These are phyloP conservation scores for Umbilicus rupestris DNA, from an alignment of 164 flowering plant species.

Conservation along the genomic window DNA sequence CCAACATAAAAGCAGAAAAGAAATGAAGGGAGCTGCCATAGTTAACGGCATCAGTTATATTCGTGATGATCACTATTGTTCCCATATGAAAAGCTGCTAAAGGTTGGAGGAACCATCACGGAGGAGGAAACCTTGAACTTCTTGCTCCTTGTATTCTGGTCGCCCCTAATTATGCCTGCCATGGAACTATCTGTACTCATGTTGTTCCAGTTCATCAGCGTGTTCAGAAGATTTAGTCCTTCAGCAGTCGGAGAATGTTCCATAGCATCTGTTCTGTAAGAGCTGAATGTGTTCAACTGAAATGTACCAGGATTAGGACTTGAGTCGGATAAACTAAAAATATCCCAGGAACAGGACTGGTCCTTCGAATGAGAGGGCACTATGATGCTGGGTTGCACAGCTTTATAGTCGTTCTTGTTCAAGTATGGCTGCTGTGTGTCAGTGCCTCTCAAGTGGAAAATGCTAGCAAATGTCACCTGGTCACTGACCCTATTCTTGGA, in stretches of 20 bases:
- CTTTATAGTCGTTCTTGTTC: slow-evolving; percentile 18
- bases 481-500: slow-evolving; percentile 61
- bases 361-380: slow-evolving; percentile 34
- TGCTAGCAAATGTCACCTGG: slow-evolving; percentile 62
- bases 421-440: slow-evolving; percentile 4
- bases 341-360: slow-evolving; percentile 32
- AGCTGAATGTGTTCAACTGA: slow-evolving; percentile 21
- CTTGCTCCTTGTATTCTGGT: slow-evolving; percentile 30
- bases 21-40: no score
- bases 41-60: no score
- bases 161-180: not conserved
- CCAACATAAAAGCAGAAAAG: no score
- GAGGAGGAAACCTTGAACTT: slow-evolving; percentile 77
- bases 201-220: slow-evolving; percentile 26
- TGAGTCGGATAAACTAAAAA: slow-evolving; percentile 28
- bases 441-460: slow-evolving; percentile 33
- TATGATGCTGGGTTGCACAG: slow-evolving; percentile 61
- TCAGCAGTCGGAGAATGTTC: slow-evolving; percentile 19
- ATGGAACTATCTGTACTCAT: slow-evolving; percentile 12
- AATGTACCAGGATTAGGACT: slow-evolving; percentile 26
- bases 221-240: slow-evolving; percentile 17
- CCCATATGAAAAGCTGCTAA: slow-evolving; percentile 24
- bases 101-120: slow-evolving; percentile 60
- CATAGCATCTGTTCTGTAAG: slow-evolving; percentile 26
- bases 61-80: not conserved